A percentile compares a stretch with the other conserved stretches of the same genome.
Evolutionary conservation across 1,284 basidiomycete genomes (phyloP).

Genomic region (Calocybe gambosa): DNA sequence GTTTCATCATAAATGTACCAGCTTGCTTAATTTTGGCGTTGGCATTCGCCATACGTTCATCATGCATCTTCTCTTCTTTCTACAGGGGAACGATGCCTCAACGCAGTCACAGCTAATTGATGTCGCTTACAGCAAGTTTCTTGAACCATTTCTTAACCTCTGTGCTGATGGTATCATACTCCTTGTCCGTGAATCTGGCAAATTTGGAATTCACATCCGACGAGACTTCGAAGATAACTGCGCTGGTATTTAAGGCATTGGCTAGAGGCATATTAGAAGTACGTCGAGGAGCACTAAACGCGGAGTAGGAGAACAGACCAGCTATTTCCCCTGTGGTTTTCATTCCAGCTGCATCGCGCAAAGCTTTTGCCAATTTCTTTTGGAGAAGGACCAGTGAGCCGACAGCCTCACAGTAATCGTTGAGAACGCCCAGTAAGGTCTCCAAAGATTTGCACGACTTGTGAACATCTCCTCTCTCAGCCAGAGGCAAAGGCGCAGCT

Average conservation of each 20-base stretch:
- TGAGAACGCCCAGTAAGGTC: slow-evolving; percentile 54
- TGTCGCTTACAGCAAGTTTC: slow-evolving; percentile 56
- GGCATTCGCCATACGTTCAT: slow-evolving; percentile 61
- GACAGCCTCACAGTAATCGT: slow-evolving; percentile 69
- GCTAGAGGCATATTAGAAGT: slow-evolving; percentile 31
- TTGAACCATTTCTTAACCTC: slow-evolving; percentile 83
- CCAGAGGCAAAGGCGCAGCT: slow-evolving; percentile 17
- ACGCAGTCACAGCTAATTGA: slow-evolving; percentile 4
- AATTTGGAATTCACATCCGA: slow-evolving; percentile 69
- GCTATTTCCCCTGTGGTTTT: slow-evolving; percentile 59
- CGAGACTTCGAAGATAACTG: slow-evolving; percentile 60
- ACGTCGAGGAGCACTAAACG: neutral
- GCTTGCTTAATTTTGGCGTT: slow-evolving; percentile 74
- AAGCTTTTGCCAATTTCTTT: slow-evolving; percentile 66
- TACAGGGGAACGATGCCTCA: slow-evolving; percentile 23
- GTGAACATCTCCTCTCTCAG: slow-evolving; percentile 66
- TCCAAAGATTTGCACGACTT: slow-evolving; percentile 75
- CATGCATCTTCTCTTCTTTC: slow-evolving; percentile 76
- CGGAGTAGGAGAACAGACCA: slow-evolving; percentile 34
- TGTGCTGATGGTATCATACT: slow-evolving; percentile 55
- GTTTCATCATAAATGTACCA: slow-evolving; percentile 30
- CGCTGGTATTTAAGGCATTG: slow-evolving; percentile 58
- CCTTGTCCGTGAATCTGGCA: slow-evolving; percentile 66
- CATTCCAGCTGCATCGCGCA: slow-evolving; percentile 55
- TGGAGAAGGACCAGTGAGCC: slow-evolving; percentile 56